phyloP scores from a whole-genome alignment of 1,284 basidiomycete species.

The Cryptococcus sp. region DNA sequence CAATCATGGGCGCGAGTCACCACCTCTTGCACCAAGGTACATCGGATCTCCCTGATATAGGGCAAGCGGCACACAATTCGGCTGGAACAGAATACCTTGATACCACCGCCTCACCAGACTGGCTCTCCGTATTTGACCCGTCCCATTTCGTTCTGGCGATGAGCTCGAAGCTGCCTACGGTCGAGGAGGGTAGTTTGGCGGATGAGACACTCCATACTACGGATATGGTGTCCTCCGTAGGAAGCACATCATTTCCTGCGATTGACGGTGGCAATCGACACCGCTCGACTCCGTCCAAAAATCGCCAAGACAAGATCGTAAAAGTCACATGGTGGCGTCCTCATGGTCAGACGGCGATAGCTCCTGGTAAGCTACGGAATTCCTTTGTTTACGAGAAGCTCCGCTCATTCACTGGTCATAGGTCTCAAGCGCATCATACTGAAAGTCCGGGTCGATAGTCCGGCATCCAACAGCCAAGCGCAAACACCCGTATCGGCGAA shows the following conservation, averaged over 20 bases:
- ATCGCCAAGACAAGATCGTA: slow-evolving; percentile 25
- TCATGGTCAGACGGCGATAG: slow-evolving; percentile 41
- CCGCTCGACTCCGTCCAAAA: background rate
- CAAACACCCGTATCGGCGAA: slow-evolving; percentile 6
- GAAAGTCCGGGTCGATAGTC: slow-evolving; percentile 33
- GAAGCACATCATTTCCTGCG: background rate
- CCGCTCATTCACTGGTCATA: slow-evolving; percentile 2
- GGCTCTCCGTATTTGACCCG: slow-evolving; percentile 23
- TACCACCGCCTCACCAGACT: slow-evolving; percentile 2
- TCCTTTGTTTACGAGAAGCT: background rate
- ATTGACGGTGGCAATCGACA: background rate
- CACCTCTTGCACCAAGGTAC: no score
- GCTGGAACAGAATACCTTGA: background rate
- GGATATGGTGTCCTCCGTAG: background rate
- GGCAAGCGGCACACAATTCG: no score
- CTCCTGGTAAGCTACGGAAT: slow-evolving; percentile 24
- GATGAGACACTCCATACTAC: slow-evolving; percentile 14
- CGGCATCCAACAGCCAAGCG: slow-evolving; percentile 3
- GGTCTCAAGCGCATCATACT: slow-evolving; percentile 36
- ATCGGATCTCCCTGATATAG: no score
- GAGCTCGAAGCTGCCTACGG: slow-evolving; percentile 27
- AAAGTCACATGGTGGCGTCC: slow-evolving; percentile 44
- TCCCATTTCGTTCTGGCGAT: slow-evolving; percentile 36
- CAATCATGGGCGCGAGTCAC: no score
- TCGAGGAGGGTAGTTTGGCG: slow-evolving; percentile 29